Evolutionary conservation across 768 basidiomycete species (phyloP), one percentile per base, ranked within the genome.

Genomic region (Clathrus columnatus): DNA sequence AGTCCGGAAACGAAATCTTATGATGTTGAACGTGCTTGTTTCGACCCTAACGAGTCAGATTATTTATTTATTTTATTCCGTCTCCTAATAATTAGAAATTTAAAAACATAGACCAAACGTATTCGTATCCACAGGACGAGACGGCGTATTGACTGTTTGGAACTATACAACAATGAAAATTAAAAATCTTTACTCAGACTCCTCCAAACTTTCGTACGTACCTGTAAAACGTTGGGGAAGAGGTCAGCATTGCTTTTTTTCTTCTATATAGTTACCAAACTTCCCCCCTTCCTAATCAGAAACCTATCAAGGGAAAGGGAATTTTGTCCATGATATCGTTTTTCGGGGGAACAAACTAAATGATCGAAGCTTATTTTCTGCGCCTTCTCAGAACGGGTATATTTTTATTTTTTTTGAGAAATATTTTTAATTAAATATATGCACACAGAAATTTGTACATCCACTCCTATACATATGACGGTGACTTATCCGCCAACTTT

Each of bases 301-400:
- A 48, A 48, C 44, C 11, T 55, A 55, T 47, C 24, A 45, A 5
- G 45, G 46, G 16, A 27, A 45, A 5, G 45, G 46, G 16, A 17
- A 24, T 41, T 29, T 20, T 17, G 46, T 27, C 20, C 45, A 48
- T 20, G 54, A 55, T 29, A 48, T 55, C 20, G 46, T 55, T 16
- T 55, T 29, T 32, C 24, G 54, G 24, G 23, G 29, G 5, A 14
- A 23, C 6, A 32, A 18, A 5, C 44, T 55, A n/a, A 14, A 10
- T 10, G n/a, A 20, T 16, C 28, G 28, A n/a, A 27, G 67, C 4
- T 60, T 70, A 29, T 64, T 80, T 43, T 79, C 78, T 0, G 57
- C 72, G 17, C 59, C 64, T 17, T 67, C 64, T 52, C 50, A 56
- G 42, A 61, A 70, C 47, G 67, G 67, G 67, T 66, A 59, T 20